Base-by-base conservation (phyloP, 1,139 yeast species). In the Suhomyces coccinellae region DNA sequence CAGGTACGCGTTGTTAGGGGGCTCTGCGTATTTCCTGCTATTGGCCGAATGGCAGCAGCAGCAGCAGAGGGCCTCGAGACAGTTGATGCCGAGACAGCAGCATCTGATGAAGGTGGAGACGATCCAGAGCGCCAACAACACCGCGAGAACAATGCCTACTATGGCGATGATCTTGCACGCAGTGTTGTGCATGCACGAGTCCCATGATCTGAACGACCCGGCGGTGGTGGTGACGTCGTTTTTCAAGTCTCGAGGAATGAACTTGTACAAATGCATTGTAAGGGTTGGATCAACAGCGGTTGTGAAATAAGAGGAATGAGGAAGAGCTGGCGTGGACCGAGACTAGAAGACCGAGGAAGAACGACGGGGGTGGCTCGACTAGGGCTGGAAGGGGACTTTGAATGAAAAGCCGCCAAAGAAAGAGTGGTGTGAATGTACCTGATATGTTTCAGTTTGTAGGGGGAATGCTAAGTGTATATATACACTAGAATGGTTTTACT, bases 141-240 rank as follows among this genome's bases (percentile, higher is more conserved):
- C 70, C 0, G 82, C 93, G 11, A 87, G 56, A 0, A 74, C 80
- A 2, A 87, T 84, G 6, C 86, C 83, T n/a, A 86, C 85, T 40
- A 87, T 87, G 9, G 87, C 91, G 15, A 85, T 79, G 50, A 86
- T 79, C 60, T 87, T 87, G 65, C 96, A 87, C 33, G 83, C 73
- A 33, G 68, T 80, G 62, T 86, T 84, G 56, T 77, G 83, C 95
- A 86, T 86, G 66, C 96, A 87, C 3, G 87, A 79, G 58, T 84
- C 80, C 95, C 95, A 87, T 38, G 66, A 58, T 55, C 71, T 79
- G 69, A 85, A 85, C 2, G 88, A 71, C 16, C 75, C 58, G 8
- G 82, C 84, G 0, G 86, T 80, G 22, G 74, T 59, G 12, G 52
- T 59, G 38, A 66, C 69, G 22, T 52, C 57, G 40, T 49, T 52